Base-by-base conservation (phyloP, 176 grass and related monocot genomes). In the Carex myosuroides region DNA sequence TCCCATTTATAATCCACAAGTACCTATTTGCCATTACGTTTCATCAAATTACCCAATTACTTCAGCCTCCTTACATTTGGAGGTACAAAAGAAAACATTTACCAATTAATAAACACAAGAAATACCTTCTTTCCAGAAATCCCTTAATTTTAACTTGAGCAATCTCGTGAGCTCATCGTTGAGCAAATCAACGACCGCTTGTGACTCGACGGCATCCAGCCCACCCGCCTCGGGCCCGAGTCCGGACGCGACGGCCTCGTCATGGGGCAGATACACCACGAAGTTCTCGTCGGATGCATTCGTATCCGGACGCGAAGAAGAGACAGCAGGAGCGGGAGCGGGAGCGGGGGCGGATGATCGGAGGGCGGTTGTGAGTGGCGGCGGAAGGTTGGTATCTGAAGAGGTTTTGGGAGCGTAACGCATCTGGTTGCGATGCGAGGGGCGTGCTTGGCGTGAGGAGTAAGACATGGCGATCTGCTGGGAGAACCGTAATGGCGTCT, bases 111-210 rank as follows among this genome's bases (percentile, higher is more conserved):
- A 7, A 68, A 37, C 13, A 50, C 13, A 11, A 68, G 33, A 3
- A 68, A 12, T 12, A 94, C 95, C 95, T 86, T 94, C 89, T 84
- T 83, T 83, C 95, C 96, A 98, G 84, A 98, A 95, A 77, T 95
- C 91, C 52, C 85, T 92, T 8, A 91, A 89, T 54, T 87, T 86
- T 83, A 89, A 85, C 4, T 86, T 86, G 13, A 98, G 96, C 70
- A 95, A 84, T 44, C 66, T 69, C 26, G 85, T 83, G 22, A 98
- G 92, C 21, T 86, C 80, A 32, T 95, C 91, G 69, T 98, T 98
- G 20, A 95, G 91, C 76, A 90, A 82, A 86, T 98, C 96, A 48
- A 98, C 96, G 84, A 98, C 92, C 71, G 80, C 50, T 87, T 98
- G 96, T 24, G 96, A 93, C 91, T 93, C 96, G 21, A 95, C 76